Evolutionary conservation across 257 asterid species (phyloP).

Genomic region (Solanum dulcamara): DNA sequence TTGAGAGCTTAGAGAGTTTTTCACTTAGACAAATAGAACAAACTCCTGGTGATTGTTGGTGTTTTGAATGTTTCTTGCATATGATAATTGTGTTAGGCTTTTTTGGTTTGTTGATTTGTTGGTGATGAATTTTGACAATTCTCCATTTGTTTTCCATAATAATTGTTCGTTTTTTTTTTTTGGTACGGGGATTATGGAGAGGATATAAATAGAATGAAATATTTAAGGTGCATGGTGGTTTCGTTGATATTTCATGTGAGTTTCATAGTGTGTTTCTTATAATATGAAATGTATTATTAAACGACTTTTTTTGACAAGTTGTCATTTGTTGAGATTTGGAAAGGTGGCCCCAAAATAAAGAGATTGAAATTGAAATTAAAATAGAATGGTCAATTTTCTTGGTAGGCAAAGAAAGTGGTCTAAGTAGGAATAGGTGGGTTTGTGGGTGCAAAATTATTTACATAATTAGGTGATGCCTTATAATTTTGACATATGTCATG

Average conservation of each 20-base stretch:
- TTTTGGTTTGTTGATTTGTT: constrained; percentile 6
- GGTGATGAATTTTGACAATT: constrained; percentile 7
- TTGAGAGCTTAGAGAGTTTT: constrained; percentile 29
- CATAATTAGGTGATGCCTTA: background rate
- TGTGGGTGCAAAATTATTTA: background rate
- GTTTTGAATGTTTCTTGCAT: constrained; percentile 66
- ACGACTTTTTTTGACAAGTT: constrained; percentile 16
- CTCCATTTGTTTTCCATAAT: constrained; percentile 19
- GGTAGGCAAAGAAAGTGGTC: background rate
- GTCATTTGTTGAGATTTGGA: constrained; percentile 18
- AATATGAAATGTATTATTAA: background rate
- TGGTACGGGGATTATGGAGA: background rate
- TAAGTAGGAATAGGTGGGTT: background rate
- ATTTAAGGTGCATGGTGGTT: constrained; percentile 16
- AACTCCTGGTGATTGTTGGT: constrained; percentile 65
- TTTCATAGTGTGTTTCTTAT: constrained; percentile 30
- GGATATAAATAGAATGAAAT: background rate
- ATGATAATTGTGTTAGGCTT: background rate
- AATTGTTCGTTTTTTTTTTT: rapidly evolving
- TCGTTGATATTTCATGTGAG: constrained; percentile 53
- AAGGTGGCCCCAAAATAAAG: constrained; percentile 22
- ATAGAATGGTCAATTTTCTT: background rate
- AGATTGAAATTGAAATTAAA: constrained; percentile 6
- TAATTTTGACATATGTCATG: background rate
- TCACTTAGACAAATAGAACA: constrained; percentile 58